Base-by-base conservation (phyloP, 495 filamentous ascomycete species). In the Penicillium bialowiezense region DNA sequence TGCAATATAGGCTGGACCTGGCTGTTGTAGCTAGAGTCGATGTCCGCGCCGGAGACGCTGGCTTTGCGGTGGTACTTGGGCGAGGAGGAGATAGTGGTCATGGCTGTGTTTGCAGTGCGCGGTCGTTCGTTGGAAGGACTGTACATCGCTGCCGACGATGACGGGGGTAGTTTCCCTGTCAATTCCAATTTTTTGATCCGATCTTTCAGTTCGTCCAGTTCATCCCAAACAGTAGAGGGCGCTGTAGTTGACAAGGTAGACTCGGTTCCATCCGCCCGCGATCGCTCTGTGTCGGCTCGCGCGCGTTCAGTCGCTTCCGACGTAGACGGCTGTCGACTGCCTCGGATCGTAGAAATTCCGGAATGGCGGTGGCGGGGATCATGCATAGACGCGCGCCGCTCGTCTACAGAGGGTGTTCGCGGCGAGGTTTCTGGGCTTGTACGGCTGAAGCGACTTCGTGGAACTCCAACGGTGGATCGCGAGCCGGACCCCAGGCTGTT, bases 181-280 rank as follows among this genome's bases (percentile, higher is more conserved):
- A 92, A 64, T 63, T 98, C 93, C n/a, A 98, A 78, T 38, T 89
- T 89, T 50, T 87, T 84, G 53, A 98, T 96, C 17, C 95, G 83
- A 8, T 90, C 92, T 63, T 97, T 98, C 10, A 98, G 71, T 44
- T 97, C 95, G 55, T 98, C 93, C 15, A 98, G 70, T 67, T 98
- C 93, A 64, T 98, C 93, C 95, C 95, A 98, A 8, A 98, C 89
- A 1, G 89, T 95, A 2, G 93, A 95, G 17, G 91, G 87, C 7
- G 90, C 90, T 2, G 84, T 90, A 0, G 88, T 90, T 0, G 93
- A 97, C 18, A 84, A 73, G 0, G 88, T 90, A 0, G 91, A 96
- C 50, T 89, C 88, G 2, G 89, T 91, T 26, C 81, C 81, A 54
- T 86, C 81, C 3, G 65, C 68, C 39, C 71, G 69, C 17, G 75